Conservation (phyloP, 2,329 filamentous ascomycete species). For the Cladosporium oxysporum region DNA sequence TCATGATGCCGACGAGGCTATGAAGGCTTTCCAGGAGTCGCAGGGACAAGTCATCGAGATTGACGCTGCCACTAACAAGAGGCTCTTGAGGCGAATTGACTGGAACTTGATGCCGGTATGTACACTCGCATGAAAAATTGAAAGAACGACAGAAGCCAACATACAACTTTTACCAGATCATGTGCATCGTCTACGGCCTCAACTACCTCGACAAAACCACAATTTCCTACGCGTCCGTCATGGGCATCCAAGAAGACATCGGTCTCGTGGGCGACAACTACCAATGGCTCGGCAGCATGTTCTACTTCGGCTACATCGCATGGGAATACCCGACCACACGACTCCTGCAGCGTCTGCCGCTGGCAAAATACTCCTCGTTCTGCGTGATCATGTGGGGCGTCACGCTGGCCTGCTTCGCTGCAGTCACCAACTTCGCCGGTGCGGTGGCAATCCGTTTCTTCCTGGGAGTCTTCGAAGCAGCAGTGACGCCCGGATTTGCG, state of each 20-base stretch:
- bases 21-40: constrained; percentile 56
- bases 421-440: constrained; percentile 60
- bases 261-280: constrained; percentile 53
- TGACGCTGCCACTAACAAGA: constrained; percentile 58
- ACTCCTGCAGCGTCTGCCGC: constrained; percentile 63
- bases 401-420: constrained; percentile 64
- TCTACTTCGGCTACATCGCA: constrained; percentile 57
- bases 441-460: constrained; percentile 68
- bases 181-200: constrained; percentile 60
- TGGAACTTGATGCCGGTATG: constrained; percentile 59
- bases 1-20: constrained; percentile 61
- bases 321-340: constrained; percentile 69
- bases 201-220: constrained; percentile 64
- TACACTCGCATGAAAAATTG: not conserved
- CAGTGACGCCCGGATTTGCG: constrained; percentile 68
- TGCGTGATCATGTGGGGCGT: constrained; percentile 66
- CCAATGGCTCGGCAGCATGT: constrained; percentile 52
- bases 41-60: constrained; percentile 55
- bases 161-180: constrained; percentile 41
- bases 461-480: constrained; percentile 67
- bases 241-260: constrained; percentile 52
- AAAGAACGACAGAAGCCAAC: not conserved
- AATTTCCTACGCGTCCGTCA: constrained; percentile 54
- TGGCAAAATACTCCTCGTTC: constrained; percentile 66
- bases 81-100: constrained; percentile 63